A percentile compares a stretch with the other conserved stretches of the same genome.
These are phyloP conservation scores for Vaccinium myrtillus DNA, from an alignment of 148 eudicot genomes.

Conservation along the genomic window DNA sequence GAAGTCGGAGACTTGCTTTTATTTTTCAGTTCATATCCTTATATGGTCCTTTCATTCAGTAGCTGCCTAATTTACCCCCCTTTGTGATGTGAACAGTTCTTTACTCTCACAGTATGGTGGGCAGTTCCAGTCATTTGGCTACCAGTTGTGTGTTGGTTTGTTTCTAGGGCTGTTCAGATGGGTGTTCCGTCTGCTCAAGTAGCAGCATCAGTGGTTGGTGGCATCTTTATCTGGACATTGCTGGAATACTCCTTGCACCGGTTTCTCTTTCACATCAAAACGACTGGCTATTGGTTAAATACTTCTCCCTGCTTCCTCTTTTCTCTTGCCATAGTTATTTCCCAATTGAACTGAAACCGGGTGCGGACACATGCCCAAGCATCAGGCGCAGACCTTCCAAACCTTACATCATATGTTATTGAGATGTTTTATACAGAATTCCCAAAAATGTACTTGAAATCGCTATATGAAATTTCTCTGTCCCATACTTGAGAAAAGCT, in stretches of 20 bases:
- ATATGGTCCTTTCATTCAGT: neutral
- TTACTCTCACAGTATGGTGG: constrained; percentile 80
- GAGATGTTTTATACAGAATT: neutral
- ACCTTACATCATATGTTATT: neutral
- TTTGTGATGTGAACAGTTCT: constrained; percentile 43
- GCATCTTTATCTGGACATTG: constrained; percentile 75
- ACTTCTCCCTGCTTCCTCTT: neutral
- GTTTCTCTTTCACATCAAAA: constrained; percentile 84
- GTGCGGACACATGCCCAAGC: neutral
- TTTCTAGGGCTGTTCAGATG: constrained; percentile 45
- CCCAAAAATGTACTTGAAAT: neutral
- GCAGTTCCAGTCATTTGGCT: constrained; percentile 78
- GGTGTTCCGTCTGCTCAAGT: constrained; percentile 50
- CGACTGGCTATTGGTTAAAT: constrained; percentile 69
- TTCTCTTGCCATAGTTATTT: neutral
- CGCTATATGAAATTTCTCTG: neutral
- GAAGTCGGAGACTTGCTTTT: neutral
- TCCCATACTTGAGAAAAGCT: neutral
- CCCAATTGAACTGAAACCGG: neutral
- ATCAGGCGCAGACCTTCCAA: neutral
- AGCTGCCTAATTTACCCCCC: neutral
- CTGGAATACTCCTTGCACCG: constrained; percentile 79
- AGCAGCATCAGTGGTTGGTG: constrained; percentile 41
- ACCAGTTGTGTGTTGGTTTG: constrained; percentile 68
- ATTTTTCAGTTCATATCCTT: neutral